Conservation (phyloP, 768 basidiomycete genomes). For the Mycena sanguinolenta region DNA sequence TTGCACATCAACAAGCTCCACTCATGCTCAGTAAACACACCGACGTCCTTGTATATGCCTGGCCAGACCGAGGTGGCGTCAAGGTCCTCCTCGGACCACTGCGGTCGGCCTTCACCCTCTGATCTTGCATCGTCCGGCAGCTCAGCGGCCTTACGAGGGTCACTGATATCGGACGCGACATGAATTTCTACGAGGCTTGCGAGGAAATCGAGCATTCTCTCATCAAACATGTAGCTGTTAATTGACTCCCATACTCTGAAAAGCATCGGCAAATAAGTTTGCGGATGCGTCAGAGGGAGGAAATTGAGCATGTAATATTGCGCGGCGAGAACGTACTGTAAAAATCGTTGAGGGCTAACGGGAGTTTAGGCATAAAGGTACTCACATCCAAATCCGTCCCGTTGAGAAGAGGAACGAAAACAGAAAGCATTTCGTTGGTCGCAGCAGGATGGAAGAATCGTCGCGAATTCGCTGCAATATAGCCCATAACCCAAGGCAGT, state of each 20-base stretch:
- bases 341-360: slow-evolving; percentile 1
- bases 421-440: slow-evolving; percentile 89
- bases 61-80: slow-evolving; percentile 62
- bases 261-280: slow-evolving; percentile 85
- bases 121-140: slow-evolving; percentile 79
- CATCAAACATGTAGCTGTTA: slow-evolving; percentile 92
- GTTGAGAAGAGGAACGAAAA: slow-evolving; percentile 84
- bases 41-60: slow-evolving; percentile 88
- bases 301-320: slow-evolving; percentile 91
- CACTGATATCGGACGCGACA: slow-evolving; percentile 80
- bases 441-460: slow-evolving; percentile 93
- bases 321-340: slow-evolving; percentile 79
- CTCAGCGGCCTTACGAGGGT: slow-evolving; percentile 75
- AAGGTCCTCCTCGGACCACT: slow-evolving; percentile 63
- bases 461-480: slow-evolving; percentile 74
- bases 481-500: slow-evolving; percentile 83
- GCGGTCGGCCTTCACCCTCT: slow-evolving; percentile 71
- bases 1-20: slow-evolving; percentile 92
- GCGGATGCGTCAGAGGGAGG: slow-evolving; percentile 87
- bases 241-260: slow-evolving; percentile 91
- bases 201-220: slow-evolving; percentile 89
- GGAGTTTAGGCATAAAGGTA: slow-evolving; percentile 28
- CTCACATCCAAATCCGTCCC: slow-evolving; percentile 81
- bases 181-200: slow-evolving; percentile 84
- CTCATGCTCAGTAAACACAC: slow-evolving; percentile 88